A percentile compares a stretch with the other conserved stretches of the same genome.
Evolutionary conservation across 2,329 filamentous ascomycete genomes (phyloP).

Genomic region (Ophiostoma angusticollis): DNA sequence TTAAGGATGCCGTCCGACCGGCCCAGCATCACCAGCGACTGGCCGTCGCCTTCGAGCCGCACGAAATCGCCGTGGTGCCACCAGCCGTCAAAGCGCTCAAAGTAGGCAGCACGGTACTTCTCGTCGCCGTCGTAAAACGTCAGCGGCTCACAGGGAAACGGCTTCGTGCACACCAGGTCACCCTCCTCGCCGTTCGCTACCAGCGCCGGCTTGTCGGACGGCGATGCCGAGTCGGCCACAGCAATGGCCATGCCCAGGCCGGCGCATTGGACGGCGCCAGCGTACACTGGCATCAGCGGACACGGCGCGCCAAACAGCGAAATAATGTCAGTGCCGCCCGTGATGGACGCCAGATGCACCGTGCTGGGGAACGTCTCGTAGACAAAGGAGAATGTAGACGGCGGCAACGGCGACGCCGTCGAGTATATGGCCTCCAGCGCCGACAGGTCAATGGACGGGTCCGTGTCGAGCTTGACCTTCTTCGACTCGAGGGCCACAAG

Average conservation of each 20-base stretch:
- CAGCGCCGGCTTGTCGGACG: constrained; percentile 35
- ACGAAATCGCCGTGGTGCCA: constrained; percentile 98
- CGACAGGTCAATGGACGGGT: constrained; percentile 43
- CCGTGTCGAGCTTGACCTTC: constrained; percentile 42
- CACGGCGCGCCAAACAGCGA: constrained; percentile 85
- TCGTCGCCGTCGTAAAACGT: constrained; percentile 68
- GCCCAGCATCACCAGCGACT: constrained; percentile 80
- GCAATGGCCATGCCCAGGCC: constrained; percentile 68
- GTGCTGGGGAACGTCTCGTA: constrained; percentile 67
- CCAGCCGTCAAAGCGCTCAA: constrained; percentile 62
- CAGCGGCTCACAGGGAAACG: constrained; percentile 85
- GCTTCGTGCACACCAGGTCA: constrained; percentile 73
- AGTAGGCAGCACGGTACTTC: constrained; percentile 80
- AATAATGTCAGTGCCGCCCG: constrained; percentile 91
- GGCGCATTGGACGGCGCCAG: constrained; percentile 64
- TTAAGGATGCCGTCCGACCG: constrained; percentile 89
- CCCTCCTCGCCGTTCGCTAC: constrained; percentile 56
- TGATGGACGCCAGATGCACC: constrained; percentile 88
- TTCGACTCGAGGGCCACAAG: constrained; percentile 82
- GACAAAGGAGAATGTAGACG: constrained; percentile 84
- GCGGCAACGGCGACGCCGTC: constrained; percentile 81
- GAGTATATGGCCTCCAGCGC: constrained; percentile 78
- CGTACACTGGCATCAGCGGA: constrained; percentile 57
- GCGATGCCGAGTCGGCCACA: constrained; percentile 42
- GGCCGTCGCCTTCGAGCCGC: constrained; percentile 44